Conservation (phyloP, 192 early-diverging fungal species). For the Rhizoclosmatium sp. region DNA sequence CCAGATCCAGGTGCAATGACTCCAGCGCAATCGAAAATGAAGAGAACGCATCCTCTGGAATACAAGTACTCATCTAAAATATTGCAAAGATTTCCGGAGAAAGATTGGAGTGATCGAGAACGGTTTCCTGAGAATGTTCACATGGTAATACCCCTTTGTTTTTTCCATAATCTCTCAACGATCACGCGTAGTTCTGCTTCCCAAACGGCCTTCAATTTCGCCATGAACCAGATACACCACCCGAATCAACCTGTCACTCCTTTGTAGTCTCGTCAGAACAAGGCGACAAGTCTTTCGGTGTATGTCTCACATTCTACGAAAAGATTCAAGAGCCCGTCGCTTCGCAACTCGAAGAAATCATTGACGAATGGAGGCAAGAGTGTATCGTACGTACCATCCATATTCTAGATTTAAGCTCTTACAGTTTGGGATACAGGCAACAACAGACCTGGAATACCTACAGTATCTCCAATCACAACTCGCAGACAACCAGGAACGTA, state of each 20-base stretch:
- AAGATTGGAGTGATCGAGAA: constrained; percentile 48
- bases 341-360: constrained; percentile 46
- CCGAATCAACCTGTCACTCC: constrained; percentile 56
- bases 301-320: constrained; percentile 55
- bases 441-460: constrained; percentile 54
- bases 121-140: constrained; percentile 50
- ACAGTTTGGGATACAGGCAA: constrained; percentile 14
- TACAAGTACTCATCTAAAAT: constrained; percentile 47
- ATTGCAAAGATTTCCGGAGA: constrained; percentile 51
- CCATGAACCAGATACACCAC: constrained; percentile 42
- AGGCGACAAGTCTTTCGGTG: constrained; percentile 54
- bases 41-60: constrained; percentile 51
- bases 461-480: constrained; percentile 57
- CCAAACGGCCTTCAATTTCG: constrained; percentile 55
- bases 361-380: constrained; percentile 43
- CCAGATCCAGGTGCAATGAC: neutral
- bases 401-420: neutral
- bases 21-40: constrained; percentile 21
- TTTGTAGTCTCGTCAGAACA: constrained; percentile 61
- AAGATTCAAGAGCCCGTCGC: constrained; percentile 38
- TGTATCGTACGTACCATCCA: constrained; percentile 37
- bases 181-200: constrained; percentile 56
- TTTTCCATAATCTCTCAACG: constrained; percentile 11
- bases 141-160: constrained; percentile 43
- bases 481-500: constrained; percentile 50